Evolutionary conservation across 441 rosid species (phyloP).

Genomic region (Syzygium syzygioides): DNA sequence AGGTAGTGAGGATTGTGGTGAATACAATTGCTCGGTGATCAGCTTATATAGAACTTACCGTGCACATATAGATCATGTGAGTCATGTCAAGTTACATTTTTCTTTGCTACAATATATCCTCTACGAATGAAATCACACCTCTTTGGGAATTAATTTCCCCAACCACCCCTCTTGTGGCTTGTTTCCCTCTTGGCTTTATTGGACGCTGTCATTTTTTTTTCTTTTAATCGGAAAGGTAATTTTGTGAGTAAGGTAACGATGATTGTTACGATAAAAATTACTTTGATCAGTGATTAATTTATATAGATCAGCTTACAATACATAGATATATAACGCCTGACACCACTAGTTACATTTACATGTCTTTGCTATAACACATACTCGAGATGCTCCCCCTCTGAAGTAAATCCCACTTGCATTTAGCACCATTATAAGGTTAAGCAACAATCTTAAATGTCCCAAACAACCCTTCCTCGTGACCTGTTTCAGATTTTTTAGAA

Average conservation of each 20-base stretch:
- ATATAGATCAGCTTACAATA: neutral
- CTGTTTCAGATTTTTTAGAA: neutral
- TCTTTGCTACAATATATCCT: neutral
- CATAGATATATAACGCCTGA: neutral
- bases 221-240: neutral
- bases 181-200: neutral
- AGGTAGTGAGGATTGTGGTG: neutral
- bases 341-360: neutral
- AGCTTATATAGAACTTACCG: neutral
- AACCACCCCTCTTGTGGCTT: neutral
- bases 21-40: neutral
- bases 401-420: neutral
- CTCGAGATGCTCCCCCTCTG: neutral
- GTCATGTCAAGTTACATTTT: neutral
- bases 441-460: neutral
- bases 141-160: neutral
- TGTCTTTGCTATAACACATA: neutral
- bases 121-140: neutral
- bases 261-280: neutral
- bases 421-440: neutral
- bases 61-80: neutral
- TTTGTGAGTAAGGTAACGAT: rapidly evolving
- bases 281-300: neutral
- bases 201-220: neutral
- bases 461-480: neutral